Percentiles rank a stretch among this genome's conserved stretches.
These are phyloP conservation scores for Grifola frondosa DNA, from an alignment of 1,284 basidiomycete species.

Conservation along the genomic window DNA sequence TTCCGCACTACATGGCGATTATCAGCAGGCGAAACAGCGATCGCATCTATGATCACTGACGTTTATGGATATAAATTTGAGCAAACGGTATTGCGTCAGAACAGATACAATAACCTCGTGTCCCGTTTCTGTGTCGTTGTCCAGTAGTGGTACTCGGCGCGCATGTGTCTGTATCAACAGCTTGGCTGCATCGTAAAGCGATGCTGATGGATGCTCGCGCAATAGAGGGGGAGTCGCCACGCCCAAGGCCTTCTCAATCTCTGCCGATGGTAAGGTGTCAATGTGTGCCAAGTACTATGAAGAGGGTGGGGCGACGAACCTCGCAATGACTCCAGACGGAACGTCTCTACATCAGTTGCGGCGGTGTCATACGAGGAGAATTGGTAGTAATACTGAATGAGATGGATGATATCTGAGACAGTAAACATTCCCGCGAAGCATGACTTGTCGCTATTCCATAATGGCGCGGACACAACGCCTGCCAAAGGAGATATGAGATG, in stretches of 20 bases:
- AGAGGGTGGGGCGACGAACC: constrained; percentile 47
- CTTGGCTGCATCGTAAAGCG: constrained; percentile 89
- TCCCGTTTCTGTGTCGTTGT: constrained; percentile 90
- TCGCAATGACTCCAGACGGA: constrained; percentile 85
- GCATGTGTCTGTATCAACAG: constrained; percentile 95
- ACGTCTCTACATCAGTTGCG: constrained; percentile 90
- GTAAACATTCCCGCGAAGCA: constrained; percentile 96
- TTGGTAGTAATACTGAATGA: constrained; percentile 95
- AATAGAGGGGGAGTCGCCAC: constrained; percentile 92
- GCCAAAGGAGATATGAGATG: constrained; percentile 8
- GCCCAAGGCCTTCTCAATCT: constrained; percentile 91
- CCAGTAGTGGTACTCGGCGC: constrained; percentile 90
- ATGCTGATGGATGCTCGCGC: constrained; percentile 84
- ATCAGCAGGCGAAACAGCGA: constrained; percentile 10
- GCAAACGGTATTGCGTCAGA: constrained; percentile 94
- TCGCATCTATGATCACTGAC: constrained; percentile 47
- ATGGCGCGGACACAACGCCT: constrained; percentile 97
- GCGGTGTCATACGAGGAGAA: constrained; percentile 87
- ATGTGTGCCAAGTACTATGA: constrained; percentile 16
- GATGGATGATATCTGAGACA: constrained; percentile 92
- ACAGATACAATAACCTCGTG: constrained; percentile 96
- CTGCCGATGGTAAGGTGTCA: constrained; percentile 46
- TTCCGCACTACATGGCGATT: constrained; percentile 52
- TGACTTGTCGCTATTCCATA: constrained; percentile 95
- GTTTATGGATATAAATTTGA: constrained; percentile 99